These are phyloP conservation scores for Aspergillus uvarum DNA, from an alignment of 2,329 filamentous ascomycete genomes.

Conservation along the genomic window DNA sequence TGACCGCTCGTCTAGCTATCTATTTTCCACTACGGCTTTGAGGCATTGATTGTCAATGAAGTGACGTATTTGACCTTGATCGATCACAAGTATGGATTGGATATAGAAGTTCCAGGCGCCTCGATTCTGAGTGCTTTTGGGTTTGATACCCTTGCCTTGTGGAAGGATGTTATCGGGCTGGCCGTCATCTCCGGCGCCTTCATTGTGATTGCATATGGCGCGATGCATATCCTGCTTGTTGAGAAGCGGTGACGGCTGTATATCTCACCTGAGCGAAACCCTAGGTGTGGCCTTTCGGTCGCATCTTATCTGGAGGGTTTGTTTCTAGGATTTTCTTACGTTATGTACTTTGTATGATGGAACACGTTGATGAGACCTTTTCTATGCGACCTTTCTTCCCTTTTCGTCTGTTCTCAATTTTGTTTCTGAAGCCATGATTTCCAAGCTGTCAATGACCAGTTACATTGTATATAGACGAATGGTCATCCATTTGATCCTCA, in stretches of 20 bases:
- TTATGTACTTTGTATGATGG: not conserved
- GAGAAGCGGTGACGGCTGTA: slow-evolving; percentile 67
- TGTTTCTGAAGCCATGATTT: not conserved
- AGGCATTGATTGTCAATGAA: slow-evolving; percentile 95
- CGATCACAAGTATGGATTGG: slow-evolving; percentile 92
- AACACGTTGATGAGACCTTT: not conserved
- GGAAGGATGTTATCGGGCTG: slow-evolving; percentile 78
- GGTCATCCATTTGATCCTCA: not conserved
- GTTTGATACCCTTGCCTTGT: slow-evolving; percentile 83
- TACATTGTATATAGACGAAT: slow-evolving; percentile 12
- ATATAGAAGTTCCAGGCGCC: slow-evolving; percentile 93
- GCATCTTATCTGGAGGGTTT: not conserved
- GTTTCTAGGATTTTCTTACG: not conserved
- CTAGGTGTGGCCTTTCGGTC: slow-evolving; percentile 3
- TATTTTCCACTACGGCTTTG: slow-evolving; percentile 98
- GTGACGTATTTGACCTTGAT: slow-evolving; percentile 85
- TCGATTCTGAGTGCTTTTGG: slow-evolving; percentile 94
- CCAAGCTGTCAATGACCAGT: not conserved
- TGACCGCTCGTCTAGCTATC: slow-evolving; percentile 60
- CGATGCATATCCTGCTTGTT: slow-evolving; percentile 90
- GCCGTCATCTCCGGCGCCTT: slow-evolving; percentile 80
- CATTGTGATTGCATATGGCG: slow-evolving; percentile 80
- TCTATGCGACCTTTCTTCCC: not conserved
- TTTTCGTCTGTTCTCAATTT: not conserved
- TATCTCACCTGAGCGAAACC: not conserved